These are phyloP conservation scores for Cinnamomum micranthum DNA, from an alignment of 164 flowering plant species.

Conservation along the genomic window DNA sequence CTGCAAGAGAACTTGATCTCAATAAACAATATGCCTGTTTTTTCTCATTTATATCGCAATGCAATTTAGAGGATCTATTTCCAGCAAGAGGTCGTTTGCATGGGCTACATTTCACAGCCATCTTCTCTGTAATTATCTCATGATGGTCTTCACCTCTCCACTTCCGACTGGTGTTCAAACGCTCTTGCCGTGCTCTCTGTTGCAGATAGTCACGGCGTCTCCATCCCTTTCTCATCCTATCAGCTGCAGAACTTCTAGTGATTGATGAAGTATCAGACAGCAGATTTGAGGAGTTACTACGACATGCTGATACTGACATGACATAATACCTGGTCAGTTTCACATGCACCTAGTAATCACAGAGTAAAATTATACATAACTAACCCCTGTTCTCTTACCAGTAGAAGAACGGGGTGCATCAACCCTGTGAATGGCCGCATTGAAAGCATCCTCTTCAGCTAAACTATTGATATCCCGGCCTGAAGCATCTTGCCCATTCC, in stretches of 20 bases:
- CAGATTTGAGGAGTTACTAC: constrained; percentile 27
- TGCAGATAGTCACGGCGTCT: constrained; percentile 61
- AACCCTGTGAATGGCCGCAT: constrained; percentile 30
- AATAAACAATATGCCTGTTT: not conserved
- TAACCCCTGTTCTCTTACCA: constrained; percentile 25
- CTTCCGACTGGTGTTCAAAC: constrained; percentile 65
- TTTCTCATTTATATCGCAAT: constrained; percentile 5
- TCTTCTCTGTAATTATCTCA: constrained; percentile 25
- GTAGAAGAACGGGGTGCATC: constrained; percentile 27
- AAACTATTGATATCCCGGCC: constrained; percentile 44
- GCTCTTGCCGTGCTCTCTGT: constrained; percentile 79
- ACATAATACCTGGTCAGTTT: not conserved
- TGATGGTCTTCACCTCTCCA: constrained; percentile 47
- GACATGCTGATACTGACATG: constrained; percentile 64
- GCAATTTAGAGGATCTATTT: constrained; percentile 22
- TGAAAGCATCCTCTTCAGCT: constrained; percentile 75
- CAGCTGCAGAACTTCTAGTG: constrained; percentile 40
- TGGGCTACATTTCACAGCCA: constrained; percentile 25
- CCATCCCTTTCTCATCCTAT: constrained; percentile 53
- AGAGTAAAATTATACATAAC: not conserved
- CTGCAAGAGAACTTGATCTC: constrained; percentile 20
- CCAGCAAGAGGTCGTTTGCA: constrained; percentile 18
- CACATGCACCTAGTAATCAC: not conserved
- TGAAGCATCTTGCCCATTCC: constrained; percentile 41
- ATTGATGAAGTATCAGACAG: constrained; percentile 40